These are phyloP conservation scores for Ilex asprella DNA, from an alignment of 257 asterid genomes.

Conservation along the genomic window DNA sequence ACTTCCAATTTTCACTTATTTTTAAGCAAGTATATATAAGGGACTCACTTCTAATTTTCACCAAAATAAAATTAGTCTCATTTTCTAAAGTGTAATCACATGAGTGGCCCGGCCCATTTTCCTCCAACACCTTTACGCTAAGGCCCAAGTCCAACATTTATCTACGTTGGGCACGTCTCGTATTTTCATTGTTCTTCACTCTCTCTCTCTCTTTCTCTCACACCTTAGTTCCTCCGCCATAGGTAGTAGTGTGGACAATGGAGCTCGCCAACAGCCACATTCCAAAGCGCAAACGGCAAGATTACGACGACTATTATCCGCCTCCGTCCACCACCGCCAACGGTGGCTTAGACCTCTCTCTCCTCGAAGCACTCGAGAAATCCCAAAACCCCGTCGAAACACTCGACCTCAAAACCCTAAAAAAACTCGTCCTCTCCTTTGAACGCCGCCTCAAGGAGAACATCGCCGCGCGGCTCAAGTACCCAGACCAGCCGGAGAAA, in stretches of 20 bases:
- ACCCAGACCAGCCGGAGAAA: conserved; percentile 92
- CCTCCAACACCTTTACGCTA: no score
- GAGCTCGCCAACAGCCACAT: conserved; percentile 11
- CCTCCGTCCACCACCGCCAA: conserved; percentile 17
- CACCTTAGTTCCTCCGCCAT: no score
- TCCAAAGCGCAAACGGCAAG: conserved; percentile 60
- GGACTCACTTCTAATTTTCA: no score
- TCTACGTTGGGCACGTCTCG: no score
- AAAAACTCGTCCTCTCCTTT: conserved; percentile 64
- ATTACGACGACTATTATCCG: conserved; percentile 16
- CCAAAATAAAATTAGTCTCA: no score
- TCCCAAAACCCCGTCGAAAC: conserved; percentile 65
- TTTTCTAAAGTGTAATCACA: no score
- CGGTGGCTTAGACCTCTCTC: conserved; percentile 56
- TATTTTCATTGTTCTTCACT: no score
- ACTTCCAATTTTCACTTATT: no score
- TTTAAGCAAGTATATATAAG: no score
- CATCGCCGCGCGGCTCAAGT: conserved; percentile 88
- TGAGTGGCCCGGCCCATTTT: no score
- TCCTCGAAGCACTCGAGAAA: conserved; percentile 87
- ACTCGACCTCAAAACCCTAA: conserved; percentile 85
- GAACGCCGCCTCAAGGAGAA: conserved; percentile 94
- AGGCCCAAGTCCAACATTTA: no score
- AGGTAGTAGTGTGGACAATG: background rate
- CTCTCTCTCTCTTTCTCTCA: no score